Conservation (phyloP, 73 alveolate species). For the Strombidium stylifer region DNA sequence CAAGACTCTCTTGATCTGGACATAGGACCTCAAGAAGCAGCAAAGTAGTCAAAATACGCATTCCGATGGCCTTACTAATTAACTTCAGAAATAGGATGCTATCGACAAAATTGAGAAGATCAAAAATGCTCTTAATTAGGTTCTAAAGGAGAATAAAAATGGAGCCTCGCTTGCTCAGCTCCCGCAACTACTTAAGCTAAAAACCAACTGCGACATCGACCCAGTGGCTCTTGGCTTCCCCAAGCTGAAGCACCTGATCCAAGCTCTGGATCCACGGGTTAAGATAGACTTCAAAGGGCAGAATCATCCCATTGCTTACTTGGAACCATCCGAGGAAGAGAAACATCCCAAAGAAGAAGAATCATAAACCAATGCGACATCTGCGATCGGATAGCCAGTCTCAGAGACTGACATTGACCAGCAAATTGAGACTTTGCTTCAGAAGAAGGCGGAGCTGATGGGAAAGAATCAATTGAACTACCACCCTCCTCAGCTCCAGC, state of each 20-base stretch:
- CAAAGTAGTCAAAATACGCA: neutral
- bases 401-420: no score
- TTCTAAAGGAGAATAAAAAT: conserved; percentile 41
- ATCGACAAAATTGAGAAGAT: conserved; percentile 26
- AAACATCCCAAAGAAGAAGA: no score
- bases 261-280: conserved; percentile 22
- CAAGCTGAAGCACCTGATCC: conserved; percentile 57
- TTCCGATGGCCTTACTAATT: neutral
- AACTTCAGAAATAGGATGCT: conserved; percentile 1
- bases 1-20: conserved; percentile 60
- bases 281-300: conserved; percentile 56
- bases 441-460: no score
- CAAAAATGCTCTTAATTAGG: conserved; percentile 32
- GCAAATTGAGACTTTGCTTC: no score
- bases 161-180: conserved; percentile 67
- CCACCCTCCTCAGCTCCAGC: no score
- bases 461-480: no score
- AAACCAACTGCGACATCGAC: conserved; percentile 27
- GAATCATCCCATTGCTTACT: conserved; percentile 72
- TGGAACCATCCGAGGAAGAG: no score
- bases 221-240: conserved; percentile 55
- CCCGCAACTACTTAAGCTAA: conserved; percentile 47
- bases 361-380: no score
- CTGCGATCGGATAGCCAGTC: no score
- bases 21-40: conserved; percentile 38